Evolutionary conservation across 805 yeast species (phyloP), one percentile per base, ranked within the genome.

Genomic region (Ogataea haglerorum): DNA sequence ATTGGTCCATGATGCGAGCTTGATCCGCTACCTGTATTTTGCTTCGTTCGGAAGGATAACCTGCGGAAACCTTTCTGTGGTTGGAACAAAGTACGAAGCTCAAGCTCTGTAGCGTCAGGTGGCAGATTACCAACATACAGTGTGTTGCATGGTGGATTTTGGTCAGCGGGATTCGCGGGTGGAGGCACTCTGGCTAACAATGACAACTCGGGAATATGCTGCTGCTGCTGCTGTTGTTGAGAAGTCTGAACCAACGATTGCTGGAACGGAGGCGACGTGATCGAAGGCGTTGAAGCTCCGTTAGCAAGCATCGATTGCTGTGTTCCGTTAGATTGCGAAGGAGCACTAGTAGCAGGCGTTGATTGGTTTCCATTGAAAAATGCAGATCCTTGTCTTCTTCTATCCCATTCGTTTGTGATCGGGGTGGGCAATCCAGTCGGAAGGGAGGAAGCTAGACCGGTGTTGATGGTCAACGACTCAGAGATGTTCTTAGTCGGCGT

Each of bases 91-190:
- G 86, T 81, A 52, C 96, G 78, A 48, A 93, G 75, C 62, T 93
- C 99, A 42, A 83, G 84, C 60, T 93, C 99, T 2, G 95, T 83
- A 2, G 97, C 95, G 68, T 93, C 96, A 13, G 96, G 96, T 3
- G 99, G 98, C 56, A 93, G 72, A 61, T 93, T 93, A 14, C 99
- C 99, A 34, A 93, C 99, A 56, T 93, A 93, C 42, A 93, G 69
- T 0, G 99, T 93, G 62, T 93, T 93, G 67, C 99, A 93, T 6
- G 99, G 99, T 3, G 99, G 98, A 59, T 93, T 93, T 65, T 93
- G 99, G 64, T 93, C 99, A 2, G 99, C 98, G 6, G 99, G 99
- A 57, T 91, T 91, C 1, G 96, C 96, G 6, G 95, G 95, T 4
- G 91, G 89, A 10, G 93, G 95, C 22, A 85, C 89, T 49, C 88